Evolutionary conservation across 768 basidiomycete species (phyloP).

Genomic region (Saitozyma podzolica): DNA sequence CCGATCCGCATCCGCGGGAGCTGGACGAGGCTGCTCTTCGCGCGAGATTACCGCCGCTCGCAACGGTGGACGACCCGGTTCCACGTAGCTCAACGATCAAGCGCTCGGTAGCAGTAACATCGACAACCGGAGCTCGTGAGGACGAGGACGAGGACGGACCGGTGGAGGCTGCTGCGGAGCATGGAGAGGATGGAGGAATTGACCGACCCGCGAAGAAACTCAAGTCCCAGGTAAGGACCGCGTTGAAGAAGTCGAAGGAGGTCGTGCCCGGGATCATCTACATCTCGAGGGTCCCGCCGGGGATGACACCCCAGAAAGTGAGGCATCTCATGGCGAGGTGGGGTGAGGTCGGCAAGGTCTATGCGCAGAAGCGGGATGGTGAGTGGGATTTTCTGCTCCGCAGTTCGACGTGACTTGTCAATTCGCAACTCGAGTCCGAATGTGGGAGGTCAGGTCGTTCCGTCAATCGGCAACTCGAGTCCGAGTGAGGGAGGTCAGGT

Average conservation of each 20-base stretch:
- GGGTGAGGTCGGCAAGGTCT: constrained; percentile 88
- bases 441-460: too few relatives aligned
- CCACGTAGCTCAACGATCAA: too few relatives aligned
- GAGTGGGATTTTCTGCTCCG: constrained; percentile 27
- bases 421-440: too few relatives aligned
- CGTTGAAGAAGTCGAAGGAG: constrained; percentile 15
- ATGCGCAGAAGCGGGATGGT: constrained; percentile 85
- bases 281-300: constrained; percentile 93
- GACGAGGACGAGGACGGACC: neutral
- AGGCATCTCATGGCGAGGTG: constrained; percentile 86
- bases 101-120: too few relatives aligned
- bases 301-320: constrained; percentile 95
- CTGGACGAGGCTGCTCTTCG: too few relatives aligned
- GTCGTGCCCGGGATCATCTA: constrained; percentile 74
- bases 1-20: too few relatives aligned
- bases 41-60: too few relatives aligned
- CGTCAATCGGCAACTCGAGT: too few relatives aligned
- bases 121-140: neutral
- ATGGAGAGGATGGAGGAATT: neutral
- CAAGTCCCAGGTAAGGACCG: too few relatives aligned
- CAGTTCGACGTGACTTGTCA: neutral
- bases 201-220: constrained; percentile 18
- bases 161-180: neutral
- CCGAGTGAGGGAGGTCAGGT: too few relatives aligned
- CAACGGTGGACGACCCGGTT: too few relatives aligned